Percentiles rank a stretch among this genome's conserved stretches.
Evolutionary conservation across 192 early-diverging fungal genomes (phyloP).

Genomic region (Spizellomyces punctatus): DNA sequence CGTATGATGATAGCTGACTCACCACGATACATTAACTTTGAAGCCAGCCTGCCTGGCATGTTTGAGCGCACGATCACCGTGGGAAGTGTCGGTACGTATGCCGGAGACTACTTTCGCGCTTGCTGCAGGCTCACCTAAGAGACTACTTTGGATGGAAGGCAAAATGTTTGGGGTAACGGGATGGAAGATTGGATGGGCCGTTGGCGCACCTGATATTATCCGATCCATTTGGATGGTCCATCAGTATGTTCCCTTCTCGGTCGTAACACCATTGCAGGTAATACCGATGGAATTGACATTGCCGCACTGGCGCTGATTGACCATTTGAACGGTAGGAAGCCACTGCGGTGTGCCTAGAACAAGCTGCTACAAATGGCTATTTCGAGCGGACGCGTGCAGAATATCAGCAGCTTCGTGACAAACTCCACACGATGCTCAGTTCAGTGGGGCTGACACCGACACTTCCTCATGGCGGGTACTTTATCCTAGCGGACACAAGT

Average conservation of each 20-base stretch:
- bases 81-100: constrained; percentile 70
- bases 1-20: background rate
- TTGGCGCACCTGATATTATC: constrained; percentile 75
- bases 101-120: background rate
- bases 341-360: constrained; percentile 71
- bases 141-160: constrained; percentile 63
- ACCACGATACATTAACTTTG: background rate
- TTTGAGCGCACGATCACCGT: constrained; percentile 95
- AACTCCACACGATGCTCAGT: constrained; percentile 68
- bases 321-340: constrained; percentile 49
- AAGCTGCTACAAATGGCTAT: constrained; percentile 58
- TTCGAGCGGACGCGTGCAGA: constrained; percentile 68
- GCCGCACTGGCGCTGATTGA: background rate
- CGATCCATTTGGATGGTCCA: constrained; percentile 81
- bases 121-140: background rate
- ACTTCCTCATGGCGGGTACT: constrained; percentile 91
- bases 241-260: constrained; percentile 86
- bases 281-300: background rate
- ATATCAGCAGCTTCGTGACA: constrained; percentile 75
- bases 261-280: constrained; percentile 86
- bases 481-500: constrained; percentile 82
- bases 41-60: constrained; percentile 83
- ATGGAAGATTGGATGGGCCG: constrained; percentile 95
- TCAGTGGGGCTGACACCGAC: constrained; percentile 75
- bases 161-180: constrained; percentile 96